These are phyloP conservation scores for Herpomyces periplanetae DNA, from an alignment of 2,329 filamentous ascomycete species.

Conservation along the genomic window DNA sequence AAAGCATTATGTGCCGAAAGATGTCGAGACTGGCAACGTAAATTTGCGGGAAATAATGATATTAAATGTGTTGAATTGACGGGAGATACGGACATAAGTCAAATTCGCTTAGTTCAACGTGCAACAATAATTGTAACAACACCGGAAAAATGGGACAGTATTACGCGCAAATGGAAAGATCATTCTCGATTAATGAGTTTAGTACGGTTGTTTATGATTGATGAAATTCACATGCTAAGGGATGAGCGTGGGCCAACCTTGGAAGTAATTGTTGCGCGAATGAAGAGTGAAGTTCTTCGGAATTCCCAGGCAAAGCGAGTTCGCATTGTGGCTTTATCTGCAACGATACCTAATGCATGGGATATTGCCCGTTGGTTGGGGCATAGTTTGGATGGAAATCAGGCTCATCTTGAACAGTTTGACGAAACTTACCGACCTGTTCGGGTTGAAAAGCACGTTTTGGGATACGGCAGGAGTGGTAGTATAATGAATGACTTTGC, in stretches of 20 bases:
- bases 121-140: constrained; percentile 56
- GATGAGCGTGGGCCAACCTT: constrained; percentile 37
- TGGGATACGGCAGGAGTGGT: constrained; percentile 33
- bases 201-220: constrained; percentile 41
- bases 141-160: constrained; percentile 66
- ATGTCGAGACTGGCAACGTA: constrained; percentile 32
- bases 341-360: constrained; percentile 41
- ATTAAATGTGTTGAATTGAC: constrained; percentile 37
- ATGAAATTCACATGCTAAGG: constrained; percentile 57
- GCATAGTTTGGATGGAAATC: constrained; percentile 16
- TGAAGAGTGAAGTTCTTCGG: constrained; percentile 40
- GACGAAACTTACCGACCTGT: constrained; percentile 47
- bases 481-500: constrained; percentile 35
- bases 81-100: constrained; percentile 28
- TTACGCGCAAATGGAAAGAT: constrained; percentile 55
- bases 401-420: constrained; percentile 22
- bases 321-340: constrained; percentile 41
- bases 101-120: constrained; percentile 25
- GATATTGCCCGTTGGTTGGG: constrained; percentile 51
- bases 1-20: constrained; percentile 46
- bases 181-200: constrained; percentile 31
- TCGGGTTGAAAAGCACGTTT: constrained; percentile 30
- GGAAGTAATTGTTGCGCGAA: constrained; percentile 47
- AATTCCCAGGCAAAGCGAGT: no score
- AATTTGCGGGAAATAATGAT: constrained; percentile 25